A percentile compares a stretch with the other conserved stretches of the same genome.
These are phyloP conservation scores for Platanthera guangdongensis DNA, from an alignment of 106 monocot species.

Conservation along the genomic window DNA sequence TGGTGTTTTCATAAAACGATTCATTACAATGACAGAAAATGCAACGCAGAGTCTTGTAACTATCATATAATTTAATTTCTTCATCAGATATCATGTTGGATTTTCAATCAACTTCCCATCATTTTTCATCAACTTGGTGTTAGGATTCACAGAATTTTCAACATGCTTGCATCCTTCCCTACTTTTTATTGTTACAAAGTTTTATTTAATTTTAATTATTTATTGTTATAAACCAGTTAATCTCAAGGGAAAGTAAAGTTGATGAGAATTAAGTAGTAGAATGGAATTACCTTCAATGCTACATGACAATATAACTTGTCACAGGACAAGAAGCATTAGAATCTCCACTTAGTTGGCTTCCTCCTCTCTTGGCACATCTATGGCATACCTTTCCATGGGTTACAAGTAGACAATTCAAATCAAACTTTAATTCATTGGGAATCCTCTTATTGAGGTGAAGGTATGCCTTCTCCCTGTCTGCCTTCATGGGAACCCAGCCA, in stretches of 20 bases:
- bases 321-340: constrained; percentile 40
- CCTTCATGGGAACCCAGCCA: constrained; percentile 64
- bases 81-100: too few species aligned
- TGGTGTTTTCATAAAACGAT: too few species aligned
- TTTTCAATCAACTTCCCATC: too few species aligned
- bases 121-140: too few species aligned
- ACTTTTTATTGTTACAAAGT: too few species aligned
- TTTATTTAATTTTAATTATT: too few species aligned
- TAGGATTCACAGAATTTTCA: too few species aligned
- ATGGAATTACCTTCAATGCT: background rate
- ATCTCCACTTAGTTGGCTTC: constrained; percentile 15
- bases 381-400: constrained; percentile 72
- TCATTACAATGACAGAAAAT: too few species aligned
- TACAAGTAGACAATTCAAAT: constrained; percentile 80
- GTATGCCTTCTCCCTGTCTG: constrained; percentile 74
- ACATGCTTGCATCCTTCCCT: too few species aligned
- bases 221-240: too few species aligned
- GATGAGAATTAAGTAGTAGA: background rate
- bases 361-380: constrained; percentile 36
- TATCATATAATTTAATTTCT: too few species aligned
- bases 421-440: constrained; percentile 73
- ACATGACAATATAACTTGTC: background rate
- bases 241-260: background rate
- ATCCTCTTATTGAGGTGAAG: constrained; percentile 73
- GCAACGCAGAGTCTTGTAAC: too few species aligned